Base-by-base conservation (phyloP, 139 green algal species). In the Chlamydomonas schloesseri region DNA sequence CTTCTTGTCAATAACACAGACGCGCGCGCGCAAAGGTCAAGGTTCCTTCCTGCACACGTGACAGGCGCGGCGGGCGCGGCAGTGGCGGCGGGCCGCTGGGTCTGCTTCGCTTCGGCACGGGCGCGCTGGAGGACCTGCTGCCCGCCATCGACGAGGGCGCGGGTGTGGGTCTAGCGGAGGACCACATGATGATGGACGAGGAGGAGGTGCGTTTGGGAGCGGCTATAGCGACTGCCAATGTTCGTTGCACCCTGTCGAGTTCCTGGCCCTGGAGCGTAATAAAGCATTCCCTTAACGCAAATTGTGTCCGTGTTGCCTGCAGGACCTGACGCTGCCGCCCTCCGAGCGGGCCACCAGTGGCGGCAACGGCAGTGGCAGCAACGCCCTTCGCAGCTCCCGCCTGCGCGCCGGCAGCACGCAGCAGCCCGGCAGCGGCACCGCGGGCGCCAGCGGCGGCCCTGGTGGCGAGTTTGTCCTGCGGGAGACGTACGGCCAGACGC, bases 101-200 rank as follows among this genome's bases (percentile, higher is more conserved):
- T 0, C 77, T 42, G 62, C 62, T 83, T 11, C 55, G 37, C 57
- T 88, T 85, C 62, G 87, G 87, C 42, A 60, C 42, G 2, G 88
- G 88, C 46, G 57, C 74, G 50, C 75, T 91, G 21, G 82, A 73
- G 26, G 88, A 91, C 88, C 82, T 91, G 33, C 82, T 91, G 70
- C 88, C 88, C 33, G 76, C 83, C 36, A 71, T 89, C 10, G 76
- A 83, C 3, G 77, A 81, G 15, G 60, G 71, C 33, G 69, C 57
- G 10, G 46, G 72, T n/a, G 28, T 37, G 37, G 55, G 29, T n/a
- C 28, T 37, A n/a, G 55, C 14, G 26, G 62, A 73, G 26, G 46
- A 73, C 23, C 1, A 3, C 28, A 53, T 82, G 37, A 17, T 33
- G 46, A 33, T 67, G 23, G 75, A 81, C 24, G 53, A 62, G 70